Evolutionary conservation across 2,329 filamentous ascomycete species (phyloP), one percentile per base, ranked within the genome.

Genomic region (Hypocrella siamensis): DNA sequence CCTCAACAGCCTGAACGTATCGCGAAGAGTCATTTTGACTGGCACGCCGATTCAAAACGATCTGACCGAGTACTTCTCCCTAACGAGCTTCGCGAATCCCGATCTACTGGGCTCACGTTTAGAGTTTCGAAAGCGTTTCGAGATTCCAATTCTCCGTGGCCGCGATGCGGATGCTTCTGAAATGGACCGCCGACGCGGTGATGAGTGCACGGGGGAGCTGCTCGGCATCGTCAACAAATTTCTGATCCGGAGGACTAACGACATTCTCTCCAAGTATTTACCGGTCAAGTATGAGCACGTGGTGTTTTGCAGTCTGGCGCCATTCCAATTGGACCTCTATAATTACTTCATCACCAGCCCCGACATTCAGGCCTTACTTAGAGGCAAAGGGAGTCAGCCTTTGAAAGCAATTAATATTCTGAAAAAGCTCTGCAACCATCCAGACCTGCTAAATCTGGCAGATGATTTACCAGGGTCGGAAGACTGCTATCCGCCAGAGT

Each of bases 231-330:
- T 98, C 49, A 98, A 96, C 60, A 94, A 93, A 48, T 98, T 98
- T 58, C 92, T 98, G 51, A 98, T 98, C 45, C 79, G 90, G 37
- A 77, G 90, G 35, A 94, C 88, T 4, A 98, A 98, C 66, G 90
- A 98, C 48, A 93, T 98, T 38, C 60, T 98, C 17, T 94, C 88
- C 31, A 98, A 98, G 54, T 98, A 98, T 49, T 60, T 98, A 36
- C 90, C 90, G 0, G 77, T 96, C 61, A 98, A 98, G 61, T 98
- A 98, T 56, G 90, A 98, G 55, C 90, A 98, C 51, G 90, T 98
- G 19, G 90, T 98, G 1, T 98, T 98, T 58, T 98, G 90, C 65
- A 88, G 88, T 44, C 67, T 93, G 28, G 80, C 90, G 12, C 81
- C 82, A 0, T 96, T 98, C 58, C 90, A 98, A 53, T 68, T 85